phyloP scores from a whole-genome alignment of 768 basidiomycete genomes.

The Galerina marginata region DNA sequence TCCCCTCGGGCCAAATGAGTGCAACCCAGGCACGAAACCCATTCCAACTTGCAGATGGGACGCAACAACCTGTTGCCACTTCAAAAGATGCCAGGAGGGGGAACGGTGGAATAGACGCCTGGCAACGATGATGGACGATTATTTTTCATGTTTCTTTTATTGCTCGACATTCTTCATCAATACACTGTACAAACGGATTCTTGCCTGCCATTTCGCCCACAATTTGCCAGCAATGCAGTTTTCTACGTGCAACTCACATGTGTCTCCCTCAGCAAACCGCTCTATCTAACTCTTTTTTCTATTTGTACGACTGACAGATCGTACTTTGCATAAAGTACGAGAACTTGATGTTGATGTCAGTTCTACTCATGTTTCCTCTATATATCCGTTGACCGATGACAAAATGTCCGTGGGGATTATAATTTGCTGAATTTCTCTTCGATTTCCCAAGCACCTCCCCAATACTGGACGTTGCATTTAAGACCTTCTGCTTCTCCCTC shows the following conservation, averaged over 20 bases:
- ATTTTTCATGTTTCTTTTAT: slow-evolving; percentile 2
- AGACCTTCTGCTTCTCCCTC: slow-evolving; percentile 73
- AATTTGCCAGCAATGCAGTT: slow-evolving; percentile 19
- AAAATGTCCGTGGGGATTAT: slow-evolving; percentile 24
- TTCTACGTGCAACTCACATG: slow-evolving; percentile 21
- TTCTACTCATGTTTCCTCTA: slow-evolving; percentile 22
- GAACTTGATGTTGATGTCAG: slow-evolving; percentile 24
- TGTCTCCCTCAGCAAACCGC: slow-evolving; percentile 8
- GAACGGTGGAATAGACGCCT: slow-evolving; percentile 68
- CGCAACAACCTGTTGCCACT: slow-evolving; percentile 42
- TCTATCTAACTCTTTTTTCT: slow-evolving; percentile 19
- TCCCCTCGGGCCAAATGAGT: slow-evolving; percentile 50
- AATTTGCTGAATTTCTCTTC: slow-evolving; percentile 76
- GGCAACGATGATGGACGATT: slow-evolving; percentile 65
- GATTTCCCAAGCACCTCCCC: slow-evolving; percentile 96
- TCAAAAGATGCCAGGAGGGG: slow-evolving; percentile 64
- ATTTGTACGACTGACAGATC: slow-evolving; percentile 14
- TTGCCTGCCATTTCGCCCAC: slow-evolving; percentile 12
- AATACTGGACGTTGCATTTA: slow-evolving; percentile 76
- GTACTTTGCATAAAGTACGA: slow-evolving; percentile 23
- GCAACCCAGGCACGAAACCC: slow-evolving; percentile 46
- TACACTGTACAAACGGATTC: slow-evolving; percentile 9
- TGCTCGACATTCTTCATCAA: slow-evolving; percentile 2
- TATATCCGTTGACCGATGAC: slow-evolving; percentile 30
- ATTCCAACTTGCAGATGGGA: slow-evolving; percentile 42